Conservation (phyloP, 2,329 filamentous ascomycete species). For the Curvularia sp. region DNA sequence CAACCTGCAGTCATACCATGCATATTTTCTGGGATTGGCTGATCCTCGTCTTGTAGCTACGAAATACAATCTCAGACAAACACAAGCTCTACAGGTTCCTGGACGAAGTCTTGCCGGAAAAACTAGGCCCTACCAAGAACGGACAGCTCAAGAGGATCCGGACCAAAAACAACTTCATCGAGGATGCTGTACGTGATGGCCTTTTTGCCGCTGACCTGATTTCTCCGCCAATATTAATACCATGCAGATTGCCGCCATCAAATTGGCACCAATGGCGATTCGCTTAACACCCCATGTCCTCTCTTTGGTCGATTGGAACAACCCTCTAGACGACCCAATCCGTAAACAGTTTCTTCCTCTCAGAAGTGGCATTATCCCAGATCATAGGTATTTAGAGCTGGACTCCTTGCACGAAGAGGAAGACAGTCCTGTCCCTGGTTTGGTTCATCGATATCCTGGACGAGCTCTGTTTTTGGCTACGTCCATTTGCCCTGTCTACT, state of each 20-base stretch:
- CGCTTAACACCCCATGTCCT: conserved; percentile 68
- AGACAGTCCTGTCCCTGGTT: conserved; percentile 63
- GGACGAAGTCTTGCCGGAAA: conserved; percentile 58
- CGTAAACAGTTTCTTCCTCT: conserved; percentile 68
- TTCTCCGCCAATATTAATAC: neutral
- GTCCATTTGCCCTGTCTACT: conserved; percentile 69
- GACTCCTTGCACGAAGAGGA: conserved; percentile 67
- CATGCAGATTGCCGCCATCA: conserved; percentile 56
- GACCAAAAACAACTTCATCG: conserved; percentile 62
- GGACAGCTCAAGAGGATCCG: conserved; percentile 50
- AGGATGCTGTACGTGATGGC: conserved; percentile 54
- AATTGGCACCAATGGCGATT: conserved; percentile 65
- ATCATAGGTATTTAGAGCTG: conserved; percentile 63
- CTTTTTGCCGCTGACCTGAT: neutral
- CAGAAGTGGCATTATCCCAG: conserved; percentile 59
- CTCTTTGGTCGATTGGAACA: conserved; percentile 65
- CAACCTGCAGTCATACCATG: neutral
- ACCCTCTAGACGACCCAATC: conserved; percentile 66
- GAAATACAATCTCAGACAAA: conserved; percentile 60
- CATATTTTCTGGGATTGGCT: neutral
- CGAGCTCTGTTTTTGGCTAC: conserved; percentile 68
- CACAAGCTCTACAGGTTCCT: conserved; percentile 60
- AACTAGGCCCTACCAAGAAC: conserved; percentile 51
- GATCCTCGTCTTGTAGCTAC: conserved; percentile 45
- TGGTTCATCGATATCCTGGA: conserved; percentile 70